Evolutionary conservation across 2,329 filamentous ascomycete species (phyloP).

Genomic region (Fusarium duplospermum): DNA sequence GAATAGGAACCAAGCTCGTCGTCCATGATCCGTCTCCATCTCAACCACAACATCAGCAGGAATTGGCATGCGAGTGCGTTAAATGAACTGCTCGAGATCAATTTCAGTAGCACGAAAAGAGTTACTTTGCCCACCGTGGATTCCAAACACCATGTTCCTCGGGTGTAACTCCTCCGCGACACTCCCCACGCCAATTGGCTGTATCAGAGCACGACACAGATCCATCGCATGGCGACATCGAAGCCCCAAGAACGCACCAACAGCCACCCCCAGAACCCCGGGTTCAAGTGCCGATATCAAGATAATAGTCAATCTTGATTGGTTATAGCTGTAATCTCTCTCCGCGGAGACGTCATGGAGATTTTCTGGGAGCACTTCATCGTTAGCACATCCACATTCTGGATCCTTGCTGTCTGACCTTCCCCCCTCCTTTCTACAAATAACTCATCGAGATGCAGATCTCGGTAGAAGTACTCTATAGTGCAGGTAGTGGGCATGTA

Average conservation of each 20-base stretch:
- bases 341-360: background rate
- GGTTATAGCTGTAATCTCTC: background rate
- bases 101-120: background rate
- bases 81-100: background rate
- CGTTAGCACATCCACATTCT: background rate
- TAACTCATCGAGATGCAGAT: background rate
- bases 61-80: background rate
- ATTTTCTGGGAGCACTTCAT: background rate
- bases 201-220: slow-evolving; percentile 8
- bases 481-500: fast-evolving
- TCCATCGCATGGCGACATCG: slow-evolving; percentile 28
- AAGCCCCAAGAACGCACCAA: background rate
- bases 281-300: background rate
- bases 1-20: background rate
- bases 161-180: background rate
- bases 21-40: background rate
- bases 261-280: background rate
- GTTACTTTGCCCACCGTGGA: background rate
- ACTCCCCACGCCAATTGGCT: slow-evolving; percentile 10
- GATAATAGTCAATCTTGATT: background rate
- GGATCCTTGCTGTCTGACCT: background rate
- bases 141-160: background rate
- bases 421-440: background rate
- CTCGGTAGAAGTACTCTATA: background rate
- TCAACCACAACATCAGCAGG: background rate